Evolutionary conservation across 108 stramenopile species (phyloP), one percentile per base, ranked within the genome.

Genomic region (Fragilariopsis cylindrus): DNA sequence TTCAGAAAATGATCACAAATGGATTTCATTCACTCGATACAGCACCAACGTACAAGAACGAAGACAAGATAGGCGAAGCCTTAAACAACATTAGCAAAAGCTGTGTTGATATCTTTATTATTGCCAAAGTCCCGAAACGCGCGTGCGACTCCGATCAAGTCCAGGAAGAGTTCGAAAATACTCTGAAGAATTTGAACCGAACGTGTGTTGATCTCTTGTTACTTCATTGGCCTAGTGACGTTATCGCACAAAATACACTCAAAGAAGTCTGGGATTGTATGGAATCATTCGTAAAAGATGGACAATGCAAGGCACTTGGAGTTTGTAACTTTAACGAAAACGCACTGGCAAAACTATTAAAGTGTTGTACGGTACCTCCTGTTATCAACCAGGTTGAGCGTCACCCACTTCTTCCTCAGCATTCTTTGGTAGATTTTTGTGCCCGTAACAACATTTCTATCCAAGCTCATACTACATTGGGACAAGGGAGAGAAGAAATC

Each of bases 41-140:
- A 45, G 94, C 94, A 9, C 91, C 91, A 4, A 88, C 94, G 4
- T 95, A 95, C 81, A 84, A 88, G 1, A 92, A 95, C 62, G 89
- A 92, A 75, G 66, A 75, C 48, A 72, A 86, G 69, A 60, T 92
- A n/a, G 91, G 91, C 16, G 63, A 67, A 19, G 82, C 81, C 12
- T 47, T 89, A 6, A 48, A n/a, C 18, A 55, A 42, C 60, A 39
- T 52, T 46, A 41, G 39, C 21, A 58, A 15, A 74, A 43, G 42
- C 60, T 30, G 30, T 30, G 53, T 11, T 42, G 63, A 77, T 13
- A 78, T 64, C 6, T 76, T 84, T 67, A 43, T 81, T 15, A 88
- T 81, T n/a, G 85, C 88, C 65, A 95, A 95, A 68, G 73, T 95
- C 52, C 94, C 94, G 18, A 95, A 92, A 71, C 57, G 81, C 16